A percentile compares a stretch with the other conserved stretches of the same genome.
Evolutionary conservation across 805 yeast genomes (phyloP).

Genomic region (Cephaloascus fragrans): DNA sequence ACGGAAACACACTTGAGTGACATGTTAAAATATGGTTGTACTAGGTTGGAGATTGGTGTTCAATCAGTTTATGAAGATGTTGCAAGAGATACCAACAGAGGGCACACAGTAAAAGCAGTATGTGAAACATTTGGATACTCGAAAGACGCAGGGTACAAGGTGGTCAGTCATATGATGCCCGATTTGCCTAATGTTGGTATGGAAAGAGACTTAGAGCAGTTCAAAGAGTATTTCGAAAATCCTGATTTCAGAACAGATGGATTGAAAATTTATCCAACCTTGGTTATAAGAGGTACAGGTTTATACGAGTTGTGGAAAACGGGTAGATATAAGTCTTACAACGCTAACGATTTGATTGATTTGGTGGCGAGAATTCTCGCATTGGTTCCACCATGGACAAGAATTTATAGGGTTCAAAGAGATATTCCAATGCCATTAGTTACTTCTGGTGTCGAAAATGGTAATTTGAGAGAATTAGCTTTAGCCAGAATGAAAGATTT

Average conservation of each 20-base stretch:
- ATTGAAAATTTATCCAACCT: slow-evolving; percentile 86
- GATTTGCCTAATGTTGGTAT: slow-evolving; percentile 97
- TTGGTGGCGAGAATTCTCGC: slow-evolving; percentile 94
- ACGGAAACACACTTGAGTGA: slow-evolving; percentile 92
- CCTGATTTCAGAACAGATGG: slow-evolving; percentile 98
- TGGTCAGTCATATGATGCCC: slow-evolving; percentile 99
- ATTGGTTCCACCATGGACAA: slow-evolving; percentile 97
- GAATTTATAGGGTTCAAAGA: slow-evolving; percentile 96
- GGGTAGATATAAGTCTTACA: slow-evolving; percentile 88
- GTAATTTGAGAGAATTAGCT: slow-evolving; percentile 91
- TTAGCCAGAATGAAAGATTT: slow-evolving; percentile 97
- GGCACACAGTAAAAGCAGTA: slow-evolving; percentile 93
- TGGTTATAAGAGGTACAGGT: slow-evolving; percentile 96
- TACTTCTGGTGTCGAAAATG: slow-evolving; percentile 96
- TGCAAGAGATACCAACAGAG: slow-evolving; percentile 96
- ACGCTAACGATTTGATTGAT: slow-evolving; percentile 89
- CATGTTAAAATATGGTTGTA: slow-evolving; percentile 94
- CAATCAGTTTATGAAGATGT: slow-evolving; percentile 97
- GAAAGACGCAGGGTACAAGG: slow-evolving; percentile 97
- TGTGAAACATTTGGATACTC: slow-evolving; percentile 93
- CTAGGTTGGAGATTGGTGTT: slow-evolving; percentile 93
- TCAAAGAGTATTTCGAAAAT: slow-evolving; percentile 91
- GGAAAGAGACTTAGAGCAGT: slow-evolving; percentile 96
- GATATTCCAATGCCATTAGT: slow-evolving; percentile 99
- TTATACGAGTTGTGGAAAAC: slow-evolving; percentile 95